A percentile compares a stretch with the other conserved stretches of the same genome.
phyloP scores from a whole-genome alignment of 2,329 filamentous ascomycete species.

The Lecanicillium sp. region DNA sequence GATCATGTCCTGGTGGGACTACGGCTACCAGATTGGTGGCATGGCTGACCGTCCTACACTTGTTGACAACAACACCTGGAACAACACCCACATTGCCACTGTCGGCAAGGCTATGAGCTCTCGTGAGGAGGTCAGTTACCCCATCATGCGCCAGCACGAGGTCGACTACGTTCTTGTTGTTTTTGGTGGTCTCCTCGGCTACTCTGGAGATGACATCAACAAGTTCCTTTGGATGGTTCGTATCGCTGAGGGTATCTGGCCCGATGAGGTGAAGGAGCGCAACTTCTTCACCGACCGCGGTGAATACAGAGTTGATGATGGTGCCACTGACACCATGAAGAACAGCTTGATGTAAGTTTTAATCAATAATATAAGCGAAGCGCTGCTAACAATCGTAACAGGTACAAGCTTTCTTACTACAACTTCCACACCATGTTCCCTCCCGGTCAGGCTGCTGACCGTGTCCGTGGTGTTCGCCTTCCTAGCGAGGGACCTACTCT shows the following conservation, averaged over 20 bases:
- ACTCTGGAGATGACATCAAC: slow-evolving; percentile 98
- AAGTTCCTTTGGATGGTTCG: slow-evolving; percentile 99
- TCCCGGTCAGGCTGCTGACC: slow-evolving; percentile 80
- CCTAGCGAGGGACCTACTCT: slow-evolving; percentile 82
- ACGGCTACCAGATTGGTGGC: slow-evolving; percentile 98
- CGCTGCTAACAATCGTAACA: slow-evolving; percentile 34
- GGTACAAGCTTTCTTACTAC: slow-evolving; percentile 99
- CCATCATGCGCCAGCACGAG: slow-evolving; percentile 96
- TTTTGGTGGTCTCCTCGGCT: slow-evolving; percentile 91
- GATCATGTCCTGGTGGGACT: slow-evolving; percentile 99
- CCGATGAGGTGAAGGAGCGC: slow-evolving; percentile 96
- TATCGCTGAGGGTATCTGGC: slow-evolving; percentile 98
- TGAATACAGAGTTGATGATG: slow-evolving; percentile 91
- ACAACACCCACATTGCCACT: slow-evolving; percentile 98
- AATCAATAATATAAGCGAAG: background rate
- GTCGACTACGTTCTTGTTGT: slow-evolving; percentile 98
- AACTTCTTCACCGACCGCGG: slow-evolving; percentile 91
- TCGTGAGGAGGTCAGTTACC: slow-evolving; percentile 94
- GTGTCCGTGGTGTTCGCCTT: slow-evolving; percentile 74
- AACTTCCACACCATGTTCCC: slow-evolving; percentile 93
- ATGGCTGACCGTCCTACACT: slow-evolving; percentile 97
- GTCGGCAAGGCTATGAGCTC: slow-evolving; percentile 99
- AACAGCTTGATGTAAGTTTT: slow-evolving; percentile 91
- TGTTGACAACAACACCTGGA: slow-evolving; percentile 99
- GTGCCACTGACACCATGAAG: slow-evolving; percentile 93